Conservation (phyloP, 2,329 filamentous ascomycete genomes). For the Colletotrichum limetticola region DNA sequence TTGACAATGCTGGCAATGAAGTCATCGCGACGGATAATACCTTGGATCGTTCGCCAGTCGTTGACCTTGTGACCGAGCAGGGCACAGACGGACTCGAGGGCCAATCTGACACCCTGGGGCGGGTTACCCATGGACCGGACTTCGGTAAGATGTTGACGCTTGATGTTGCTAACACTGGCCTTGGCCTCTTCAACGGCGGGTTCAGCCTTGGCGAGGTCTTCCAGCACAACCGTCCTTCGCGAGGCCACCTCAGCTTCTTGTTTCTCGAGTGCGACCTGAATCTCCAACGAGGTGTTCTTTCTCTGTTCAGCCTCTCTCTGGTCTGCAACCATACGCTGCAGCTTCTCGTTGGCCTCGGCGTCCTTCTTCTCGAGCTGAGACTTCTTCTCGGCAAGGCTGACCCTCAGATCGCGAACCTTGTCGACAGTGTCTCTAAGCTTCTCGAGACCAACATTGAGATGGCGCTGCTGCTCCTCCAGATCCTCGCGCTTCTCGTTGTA, state of each 20-base stretch:
- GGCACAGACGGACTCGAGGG: constrained; percentile 96
- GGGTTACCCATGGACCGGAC: constrained; percentile 97
- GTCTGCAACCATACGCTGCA: constrained; percentile 96
- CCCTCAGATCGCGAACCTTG: constrained; percentile 92
- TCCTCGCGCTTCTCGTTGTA: constrained; percentile 99
- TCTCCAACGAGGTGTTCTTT: constrained; percentile 87
- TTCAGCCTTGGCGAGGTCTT: constrained; percentile 90
- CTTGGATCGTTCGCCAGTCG: constrained; percentile 92
- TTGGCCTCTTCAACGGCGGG: constrained; percentile 93
- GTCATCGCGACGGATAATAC: constrained; percentile 89
- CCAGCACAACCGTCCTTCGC: constrained; percentile 84
- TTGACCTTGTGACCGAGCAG: constrained; percentile 89
- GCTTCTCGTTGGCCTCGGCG: constrained; percentile 94
- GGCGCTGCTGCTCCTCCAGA: constrained; percentile 96
- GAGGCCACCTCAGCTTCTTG: constrained; percentile 89
- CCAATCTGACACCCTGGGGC: constrained; percentile 88
- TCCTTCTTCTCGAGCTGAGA: constrained; percentile 93
- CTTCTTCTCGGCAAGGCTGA: constrained; percentile 94
- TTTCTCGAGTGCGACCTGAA: constrained; percentile 86
- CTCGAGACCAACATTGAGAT: constrained; percentile 97
- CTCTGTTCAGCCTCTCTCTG: constrained; percentile 94
- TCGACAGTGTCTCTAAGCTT: constrained; percentile 97
- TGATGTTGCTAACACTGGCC: constrained; percentile 98
- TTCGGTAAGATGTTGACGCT: constrained; percentile 95
- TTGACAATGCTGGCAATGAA: constrained; percentile 98